A percentile compares a stretch with the other conserved stretches of the same genome.
Conservation (phyloP, 345 rosid genomes). For the Boechera retrofracta region DNA sequence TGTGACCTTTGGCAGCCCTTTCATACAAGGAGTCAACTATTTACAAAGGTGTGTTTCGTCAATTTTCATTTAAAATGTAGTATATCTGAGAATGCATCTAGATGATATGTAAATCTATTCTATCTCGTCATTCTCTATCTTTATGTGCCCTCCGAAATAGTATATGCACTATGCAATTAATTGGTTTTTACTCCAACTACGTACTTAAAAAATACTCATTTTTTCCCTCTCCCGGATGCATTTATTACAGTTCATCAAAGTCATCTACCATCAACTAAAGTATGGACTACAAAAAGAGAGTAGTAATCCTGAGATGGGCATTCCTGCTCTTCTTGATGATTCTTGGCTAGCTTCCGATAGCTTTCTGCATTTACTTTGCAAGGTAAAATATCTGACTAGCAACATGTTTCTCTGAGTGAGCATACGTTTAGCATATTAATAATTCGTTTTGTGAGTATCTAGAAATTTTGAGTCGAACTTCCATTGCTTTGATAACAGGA, state of each 20-base stretch:
- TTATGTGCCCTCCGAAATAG: conserved; percentile 12
- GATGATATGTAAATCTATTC: conserved; percentile 14
- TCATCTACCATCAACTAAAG: conserved; percentile 83
- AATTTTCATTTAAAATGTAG: not conserved
- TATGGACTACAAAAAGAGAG: conserved; percentile 79
- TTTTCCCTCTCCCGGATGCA: not conserved
- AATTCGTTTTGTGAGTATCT: not conserved
- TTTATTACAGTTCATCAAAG: conserved; percentile 74
- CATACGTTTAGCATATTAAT: not conserved
- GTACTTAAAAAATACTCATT: not conserved
- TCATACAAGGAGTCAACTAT: conserved; percentile 78
- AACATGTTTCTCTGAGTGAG: not conserved
- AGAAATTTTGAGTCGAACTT: not conserved
- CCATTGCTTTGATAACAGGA: conserved; percentile 58
- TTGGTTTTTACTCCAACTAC: conserved; percentile 1
- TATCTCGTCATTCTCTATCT: not conserved
- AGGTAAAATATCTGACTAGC: conserved; percentile 50
- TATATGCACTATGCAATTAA: not conserved
- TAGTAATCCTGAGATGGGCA: conserved; percentile 53
- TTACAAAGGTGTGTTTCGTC: conserved; percentile 62
- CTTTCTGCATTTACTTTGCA: conserved; percentile 78
- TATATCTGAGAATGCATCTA: conserved; percentile 20
- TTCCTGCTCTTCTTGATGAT: conserved; percentile 70
- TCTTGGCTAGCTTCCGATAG: conserved; percentile 86
- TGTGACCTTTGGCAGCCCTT: conserved; percentile 70